A percentile compares a stretch with the other conserved stretches of the same genome.
Conservation (phyloP, 1,139 yeast species). For the Hansenula anomala region DNA sequence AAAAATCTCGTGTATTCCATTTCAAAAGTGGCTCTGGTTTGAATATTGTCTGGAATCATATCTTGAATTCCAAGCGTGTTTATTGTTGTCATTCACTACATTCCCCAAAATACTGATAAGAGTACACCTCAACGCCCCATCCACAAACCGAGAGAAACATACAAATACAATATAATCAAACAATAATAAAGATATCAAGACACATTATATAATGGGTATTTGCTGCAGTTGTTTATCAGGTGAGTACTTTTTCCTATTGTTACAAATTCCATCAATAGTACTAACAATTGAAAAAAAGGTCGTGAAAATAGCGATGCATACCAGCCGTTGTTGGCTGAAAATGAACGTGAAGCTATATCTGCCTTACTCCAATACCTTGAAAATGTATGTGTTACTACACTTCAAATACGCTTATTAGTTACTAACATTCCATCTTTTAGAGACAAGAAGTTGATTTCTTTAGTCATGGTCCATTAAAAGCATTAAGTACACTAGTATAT, state of each 20-base stretch:
- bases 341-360: slow-evolving; percentile 94
- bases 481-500: slow-evolving; percentile 87
- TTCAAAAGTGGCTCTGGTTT: no score
- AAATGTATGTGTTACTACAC: slow-evolving; percentile 56
- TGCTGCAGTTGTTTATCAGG: slow-evolving; percentile 22
- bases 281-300: slow-evolving; percentile 20
- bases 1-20: no score
- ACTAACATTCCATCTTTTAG: slow-evolving; percentile 10
- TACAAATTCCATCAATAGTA: not conserved
- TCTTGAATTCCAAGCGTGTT: no score
- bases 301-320: slow-evolving; percentile 43
- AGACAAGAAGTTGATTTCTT: slow-evolving; percentile 84
- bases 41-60: no score
- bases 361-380: slow-evolving; percentile 85
- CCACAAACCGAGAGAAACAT: no score
- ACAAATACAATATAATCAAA: not conserved
- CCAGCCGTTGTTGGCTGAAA: slow-evolving; percentile 90
- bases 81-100: no score
- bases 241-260: not conserved
- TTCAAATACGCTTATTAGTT: no score
- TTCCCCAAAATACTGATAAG: no score
- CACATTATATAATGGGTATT: slow-evolving; percentile 16
- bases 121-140: no score
- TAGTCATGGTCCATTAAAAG: slow-evolving; percentile 84
- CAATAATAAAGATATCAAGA: not conserved